Conservation (phyloP, 2,329 filamentous ascomycete species). For the Alternaria sp. region DNA sequence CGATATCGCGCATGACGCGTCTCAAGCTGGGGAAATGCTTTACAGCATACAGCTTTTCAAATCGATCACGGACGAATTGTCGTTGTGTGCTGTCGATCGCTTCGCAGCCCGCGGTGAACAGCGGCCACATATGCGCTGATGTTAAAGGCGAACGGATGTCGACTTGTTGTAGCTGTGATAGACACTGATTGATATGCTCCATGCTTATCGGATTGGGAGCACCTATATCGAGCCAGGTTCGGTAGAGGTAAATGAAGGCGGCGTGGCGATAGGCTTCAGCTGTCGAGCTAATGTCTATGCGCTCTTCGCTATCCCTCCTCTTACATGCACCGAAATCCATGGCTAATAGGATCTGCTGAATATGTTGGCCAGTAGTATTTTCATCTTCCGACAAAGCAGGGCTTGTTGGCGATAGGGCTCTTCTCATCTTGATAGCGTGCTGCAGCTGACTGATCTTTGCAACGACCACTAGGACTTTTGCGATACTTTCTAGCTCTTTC, state of each 20-base stretch:
- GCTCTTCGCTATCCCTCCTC: not conserved
- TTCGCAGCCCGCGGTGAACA: constrained; percentile 42
- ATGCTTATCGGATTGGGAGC: constrained; percentile 39
- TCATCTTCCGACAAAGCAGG: constrained; percentile 22
- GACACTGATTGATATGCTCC: constrained; percentile 34
- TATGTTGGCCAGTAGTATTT: constrained; percentile 21
- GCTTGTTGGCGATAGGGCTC: not conserved
- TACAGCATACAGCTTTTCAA: constrained; percentile 29
- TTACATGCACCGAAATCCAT: constrained; percentile 22
- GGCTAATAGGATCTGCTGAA: constrained; percentile 25
- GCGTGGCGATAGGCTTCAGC: constrained; percentile 41
- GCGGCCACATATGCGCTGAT: constrained; percentile 40
- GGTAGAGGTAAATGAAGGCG: constrained; percentile 44
- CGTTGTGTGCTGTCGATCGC: constrained; percentile 27
- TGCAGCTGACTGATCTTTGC: constrained; percentile 36
- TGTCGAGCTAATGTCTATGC: constrained; percentile 27
- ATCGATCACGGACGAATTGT: constrained; percentile 34
- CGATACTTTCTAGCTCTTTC: constrained; percentile 30
- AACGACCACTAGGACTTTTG: constrained; percentile 33
- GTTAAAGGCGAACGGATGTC: constrained; percentile 29
- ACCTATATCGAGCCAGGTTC: constrained; percentile 40
- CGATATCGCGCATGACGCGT: constrained; percentile 36
- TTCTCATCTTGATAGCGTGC: constrained; percentile 24
- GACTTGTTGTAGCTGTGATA: constrained; percentile 24
- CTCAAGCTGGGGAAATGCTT: constrained; percentile 34